Evolutionary conservation across 169 alveolate species (phyloP).

Genomic region (Plasmodium vinckei): DNA sequence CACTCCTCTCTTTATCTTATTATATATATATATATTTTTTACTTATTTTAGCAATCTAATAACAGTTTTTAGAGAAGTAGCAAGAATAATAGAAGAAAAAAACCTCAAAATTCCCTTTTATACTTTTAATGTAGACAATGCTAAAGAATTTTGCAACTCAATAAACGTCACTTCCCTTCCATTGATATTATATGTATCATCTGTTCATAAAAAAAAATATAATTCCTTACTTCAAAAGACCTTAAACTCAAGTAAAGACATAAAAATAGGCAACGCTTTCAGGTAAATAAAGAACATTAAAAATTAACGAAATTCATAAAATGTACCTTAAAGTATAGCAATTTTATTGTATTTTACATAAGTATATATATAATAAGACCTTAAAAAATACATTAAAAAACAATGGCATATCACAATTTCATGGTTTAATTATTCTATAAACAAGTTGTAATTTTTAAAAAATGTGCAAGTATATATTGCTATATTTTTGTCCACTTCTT

Average conservation of each 20-base stretch:
- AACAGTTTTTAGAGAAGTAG: constrained; percentile 73
- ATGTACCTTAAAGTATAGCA: neutral
- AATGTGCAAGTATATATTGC: too few relatives aligned
- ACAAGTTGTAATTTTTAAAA: too few relatives aligned
- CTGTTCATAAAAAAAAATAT: constrained; percentile 67
- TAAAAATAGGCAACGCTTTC: constrained; percentile 74
- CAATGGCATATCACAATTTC: too few relatives aligned
- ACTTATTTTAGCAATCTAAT: constrained; percentile 37
- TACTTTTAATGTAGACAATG: constrained; percentile 58
- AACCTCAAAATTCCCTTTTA: constrained; percentile 58
- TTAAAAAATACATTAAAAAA: too few relatives aligned
- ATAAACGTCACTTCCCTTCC: constrained; percentile 54
- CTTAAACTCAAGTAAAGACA: constrained; percentile 59
- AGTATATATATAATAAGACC: too few relatives aligned
- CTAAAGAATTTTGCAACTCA: constrained; percentile 50
- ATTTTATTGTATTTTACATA: too few relatives aligned
- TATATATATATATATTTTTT: neutral
- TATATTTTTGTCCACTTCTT: too few relatives aligned
- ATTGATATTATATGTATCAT: constrained; percentile 58
- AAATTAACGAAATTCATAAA: neutral
- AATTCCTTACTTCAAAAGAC: constrained; percentile 39
- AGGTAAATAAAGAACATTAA: constrained; percentile 36
- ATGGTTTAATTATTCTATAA: too few relatives aligned
- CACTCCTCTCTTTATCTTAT: neutral
- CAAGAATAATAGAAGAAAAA: constrained; percentile 43